phyloP scores from a whole-genome alignment of 75 land plant species.

The Isoetes taiwanensis region DNA sequence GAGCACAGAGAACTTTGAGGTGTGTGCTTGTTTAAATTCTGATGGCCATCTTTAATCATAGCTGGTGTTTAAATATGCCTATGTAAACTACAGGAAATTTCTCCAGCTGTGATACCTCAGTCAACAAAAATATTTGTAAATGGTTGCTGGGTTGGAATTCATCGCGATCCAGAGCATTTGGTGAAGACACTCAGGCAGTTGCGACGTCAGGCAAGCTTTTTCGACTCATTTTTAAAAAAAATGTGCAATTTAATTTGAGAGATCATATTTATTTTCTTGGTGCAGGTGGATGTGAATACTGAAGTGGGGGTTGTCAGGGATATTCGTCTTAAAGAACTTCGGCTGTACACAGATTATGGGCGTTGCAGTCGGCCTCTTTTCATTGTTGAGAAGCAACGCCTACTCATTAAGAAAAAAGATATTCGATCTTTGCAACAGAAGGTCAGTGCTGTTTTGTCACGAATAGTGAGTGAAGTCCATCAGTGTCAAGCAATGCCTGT shows the following conservation, averaged over 20 bases:
- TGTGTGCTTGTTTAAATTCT: no score
- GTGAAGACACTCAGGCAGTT: conserved; percentile 78
- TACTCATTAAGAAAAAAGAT: conserved; percentile 80
- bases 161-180: conserved; percentile 90
- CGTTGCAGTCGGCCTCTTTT: conserved; percentile 98
- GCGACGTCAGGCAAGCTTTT: conserved; percentile 54
- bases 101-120: conserved; percentile 94
- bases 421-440: conserved; percentile 67
- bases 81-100: conserved; percentile 61
- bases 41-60: background rate
- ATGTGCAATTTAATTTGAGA: background rate
- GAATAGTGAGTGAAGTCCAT: background rate
- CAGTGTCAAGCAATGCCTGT: background rate
- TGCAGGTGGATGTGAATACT: conserved; percentile 96
- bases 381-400: conserved; percentile 89
- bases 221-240: background rate
- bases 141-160: conserved; percentile 99
- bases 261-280: background rate
- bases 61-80: background rate
- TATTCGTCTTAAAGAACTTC: conserved; percentile 73
- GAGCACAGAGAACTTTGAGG: conserved; percentile 99
- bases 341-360: conserved; percentile 97
- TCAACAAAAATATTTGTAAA: conserved; percentile 98
- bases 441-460: conserved; percentile 25
- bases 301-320: conserved; percentile 98